Base-by-base conservation (phyloP, 2,329 filamentous ascomycete genomes). In the Aspergillus sp. region DNA sequence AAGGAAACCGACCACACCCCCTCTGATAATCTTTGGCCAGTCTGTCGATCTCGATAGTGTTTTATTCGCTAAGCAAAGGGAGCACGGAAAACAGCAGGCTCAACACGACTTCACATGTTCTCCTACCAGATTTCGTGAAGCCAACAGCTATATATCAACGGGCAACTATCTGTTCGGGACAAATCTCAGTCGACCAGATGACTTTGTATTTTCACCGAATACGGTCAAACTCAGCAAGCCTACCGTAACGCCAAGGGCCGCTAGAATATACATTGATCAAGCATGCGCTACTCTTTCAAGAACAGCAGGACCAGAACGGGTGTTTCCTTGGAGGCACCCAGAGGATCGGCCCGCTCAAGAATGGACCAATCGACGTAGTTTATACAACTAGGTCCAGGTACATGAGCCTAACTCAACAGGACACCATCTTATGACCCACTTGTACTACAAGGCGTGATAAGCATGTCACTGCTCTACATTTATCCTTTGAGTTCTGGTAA, bases 1-100 rank as follows among this genome's bases (percentile, higher is more conserved):
- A 10, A 32, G 32, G 15, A 30, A 38, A n/a, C 17, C 23, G 10
- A 28, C 32, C 19, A n/a, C 49, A 3, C 50, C 55, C 21, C 38
- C 60, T 2, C 36, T 61, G 32, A 61, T 51, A 32, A 39, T 69
- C 38, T 69, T 67, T 23, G 66, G 66, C 8, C 67, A 69, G 36
- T 10, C 61, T 45, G 47, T 67, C 17, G n/a, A 9, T 10, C n/a
- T 55, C 6, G 47, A 55, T 32, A 28, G 17, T 7, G 5, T 6
- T 36, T 17, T 9, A 30, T 6, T 50, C 25, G 13, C 47, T 23
- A 30, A 28, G 17, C 13, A 32, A 28, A 1, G 47, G 6, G 25
- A 48, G 19, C 10, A 39, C 25, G 28, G n/a, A 32, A n/a, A 32
- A 12, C 41, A 19, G 5, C 47, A 10, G 8, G 25, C 25, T n/a